Base-by-base conservation (phyloP, 2,329 filamentous ascomycete genomes). In the Trichoderma aggressivum region DNA sequence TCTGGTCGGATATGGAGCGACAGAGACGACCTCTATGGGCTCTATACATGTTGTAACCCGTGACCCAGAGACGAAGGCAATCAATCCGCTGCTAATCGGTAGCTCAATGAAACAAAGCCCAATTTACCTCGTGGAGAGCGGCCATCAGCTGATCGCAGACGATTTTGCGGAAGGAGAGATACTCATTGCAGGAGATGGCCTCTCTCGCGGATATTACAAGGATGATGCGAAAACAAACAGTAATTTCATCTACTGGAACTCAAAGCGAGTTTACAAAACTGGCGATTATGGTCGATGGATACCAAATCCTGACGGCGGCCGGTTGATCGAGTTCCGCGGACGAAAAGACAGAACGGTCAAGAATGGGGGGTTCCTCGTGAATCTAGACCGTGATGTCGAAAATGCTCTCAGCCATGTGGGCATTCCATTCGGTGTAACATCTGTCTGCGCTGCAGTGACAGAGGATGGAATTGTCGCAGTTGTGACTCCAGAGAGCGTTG, bases 261-360 rank as follows among this genome's bases (percentile, higher is more conserved):
- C 32, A 21, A 18, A 8, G 12, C 39, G 70, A 24, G 63, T 71
- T 5, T 71, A 71, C 26, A 56, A 50, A 28, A 71, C 70, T 3
- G 70, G 70, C 18, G 70, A 68, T 12, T 71, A 68, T 36, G 70
- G 63, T 1, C 63, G 70, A 32, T 71, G 63, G 70, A 56, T 71
- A 14, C 63, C 26, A 26, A 56, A 39, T 5, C 50, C 70, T 2
- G 28, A 39, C 10, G 70, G 70, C 26, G 70, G 55, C 36, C 63
- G 70, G 32, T 43, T 71, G 7, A 18, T 71, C 4, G 70, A 71
- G 53, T 71, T 71, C 30, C 64, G 70, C 3, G 70, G 70, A 43
- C 63, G 70, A 18, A 68, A 61, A 62, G 70, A 71, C 32, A 64
- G 70, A 39, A 71, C 63, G 16, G 70, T 71, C 11, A 71, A 71